Evolutionary conservation across 345 rosid species (phyloP).

Genomic region (Citrus reticulata): DNA sequence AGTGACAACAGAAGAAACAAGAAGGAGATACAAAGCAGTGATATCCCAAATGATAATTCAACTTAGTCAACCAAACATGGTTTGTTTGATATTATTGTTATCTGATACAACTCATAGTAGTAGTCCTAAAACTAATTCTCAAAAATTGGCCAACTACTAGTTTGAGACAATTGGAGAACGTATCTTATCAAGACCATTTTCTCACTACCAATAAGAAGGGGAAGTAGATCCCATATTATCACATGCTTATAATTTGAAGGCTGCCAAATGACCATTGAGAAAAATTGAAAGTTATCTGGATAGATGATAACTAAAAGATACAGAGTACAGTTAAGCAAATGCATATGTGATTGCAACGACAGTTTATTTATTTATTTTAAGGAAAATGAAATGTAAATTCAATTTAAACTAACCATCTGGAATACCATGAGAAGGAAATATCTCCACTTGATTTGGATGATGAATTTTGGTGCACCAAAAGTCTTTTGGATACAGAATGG

Average conservation of each 20-base stretch:
- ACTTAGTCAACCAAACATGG: background rate
- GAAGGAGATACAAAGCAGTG: background rate
- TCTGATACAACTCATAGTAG: background rate
- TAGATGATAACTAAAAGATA: background rate
- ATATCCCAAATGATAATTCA: background rate
- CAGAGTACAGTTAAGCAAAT: background rate
- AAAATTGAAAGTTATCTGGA: background rate
- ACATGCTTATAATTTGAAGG: background rate
- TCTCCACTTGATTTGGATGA: constrained; percentile 28
- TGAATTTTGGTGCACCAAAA: constrained; percentile 45
- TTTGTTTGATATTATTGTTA: background rate
- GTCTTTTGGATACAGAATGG: constrained; percentile 49
- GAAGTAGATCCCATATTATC: background rate
- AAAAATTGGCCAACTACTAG: background rate
- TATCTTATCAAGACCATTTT: background rate
- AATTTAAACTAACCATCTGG: constrained; percentile 39
- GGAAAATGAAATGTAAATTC: background rate
- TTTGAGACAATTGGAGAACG: background rate
- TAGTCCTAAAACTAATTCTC: background rate
- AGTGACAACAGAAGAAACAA: background rate
- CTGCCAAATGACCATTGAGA: background rate
- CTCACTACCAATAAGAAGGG: background rate
- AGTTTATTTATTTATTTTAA: background rate
- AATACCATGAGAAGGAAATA: constrained; percentile 39
- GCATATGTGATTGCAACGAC: background rate